Evolutionary conservation across 2,329 filamentous ascomycete species (phyloP), one percentile per base, ranked within the genome.

Genomic region (Colletotrichum scovillei): DNA sequence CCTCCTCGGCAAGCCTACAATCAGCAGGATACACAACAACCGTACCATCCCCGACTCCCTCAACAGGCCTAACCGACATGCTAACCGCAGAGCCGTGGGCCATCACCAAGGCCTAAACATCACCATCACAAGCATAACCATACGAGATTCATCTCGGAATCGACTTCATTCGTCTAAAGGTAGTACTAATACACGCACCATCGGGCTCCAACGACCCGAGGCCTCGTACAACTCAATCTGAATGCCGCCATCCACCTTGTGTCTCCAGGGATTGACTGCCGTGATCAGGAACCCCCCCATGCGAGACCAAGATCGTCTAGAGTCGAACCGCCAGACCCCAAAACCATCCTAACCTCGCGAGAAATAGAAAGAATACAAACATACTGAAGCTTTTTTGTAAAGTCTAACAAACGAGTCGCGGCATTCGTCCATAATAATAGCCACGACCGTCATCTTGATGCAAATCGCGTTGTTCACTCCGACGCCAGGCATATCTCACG

Each of bases 371-470:
- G 38, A 59, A 42, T 63, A 72, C 53, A 72, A 19, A 63, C 53
- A 53, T 49, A 64, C 69, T 55, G 49, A 64, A 24, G 57, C 46
- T 53, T 73, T 73, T 66, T 62, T 73, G 59, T 55, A 72, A 58
- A 62, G 60, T 73, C 70, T 73, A 73, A 46, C 65, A 73, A 55
- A 60, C 22, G 26, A 22, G 28, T 26, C 66, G 53, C 65, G 42
- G 24, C 42, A 52, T 6, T 3, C 30, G n/a, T 35, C 30, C 42
- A n/a, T n/a, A 49, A 38, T 7, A 52, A 63, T 35, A 30, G 60
- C 55, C 16, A 38, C 59, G 12, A 19, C 58, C 59, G 42, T 70
- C 67, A 63, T 70, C 70, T 70, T 70, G 56, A 73, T 73, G 70
- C 67, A 70, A 69, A 35, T 59, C 69, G 58, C 69, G 46, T 69